Percentiles rank a stretch among this genome's conserved stretches.
phyloP scores from a whole-genome alignment of 768 basidiomycete genomes.

The Collybiopsis luxurians region DNA sequence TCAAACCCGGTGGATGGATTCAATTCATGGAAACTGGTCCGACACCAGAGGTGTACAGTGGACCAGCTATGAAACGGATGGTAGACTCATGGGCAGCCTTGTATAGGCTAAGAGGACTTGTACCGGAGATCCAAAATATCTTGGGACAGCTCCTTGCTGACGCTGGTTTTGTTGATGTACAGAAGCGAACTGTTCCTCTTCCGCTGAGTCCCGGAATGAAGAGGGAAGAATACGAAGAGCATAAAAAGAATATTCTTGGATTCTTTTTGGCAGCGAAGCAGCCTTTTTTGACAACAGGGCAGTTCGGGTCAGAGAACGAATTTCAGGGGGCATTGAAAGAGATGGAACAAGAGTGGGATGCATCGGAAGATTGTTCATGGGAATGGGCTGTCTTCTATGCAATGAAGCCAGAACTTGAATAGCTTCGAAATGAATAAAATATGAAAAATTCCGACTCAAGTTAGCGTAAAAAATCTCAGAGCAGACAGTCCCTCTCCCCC shows the following conservation, averaged over 20 bases:
- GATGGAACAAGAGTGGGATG: not conserved
- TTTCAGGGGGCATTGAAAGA: not conserved
- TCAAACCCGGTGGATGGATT: not conserved
- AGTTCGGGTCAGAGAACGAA: not conserved
- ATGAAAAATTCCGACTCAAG: no score
- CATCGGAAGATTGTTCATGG: not conserved
- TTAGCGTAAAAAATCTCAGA: no score
- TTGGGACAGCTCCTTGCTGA: not conserved
- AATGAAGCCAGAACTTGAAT: not conserved
- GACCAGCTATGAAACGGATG: not conserved
- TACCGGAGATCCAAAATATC: not conserved
- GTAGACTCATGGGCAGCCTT: not conserved
- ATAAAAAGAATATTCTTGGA: not conserved
- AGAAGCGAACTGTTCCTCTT: not conserved
- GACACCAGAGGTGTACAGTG: not conserved
- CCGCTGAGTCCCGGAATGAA: not conserved
- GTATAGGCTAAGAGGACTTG: not conserved
- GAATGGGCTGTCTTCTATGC: not conserved
- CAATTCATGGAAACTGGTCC: slow-evolving; percentile 1
- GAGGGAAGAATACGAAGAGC: not conserved
- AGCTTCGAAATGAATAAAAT: no score
- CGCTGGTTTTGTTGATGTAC: not conserved
- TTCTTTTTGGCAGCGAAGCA: not conserved
- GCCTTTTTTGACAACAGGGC: not conserved
- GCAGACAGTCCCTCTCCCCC: no score